Percentiles rank a stretch among this genome's conserved stretches.
phyloP scores from a whole-genome alignment of 1,284 basidiomycete species.

The Irpex sp. region DNA sequence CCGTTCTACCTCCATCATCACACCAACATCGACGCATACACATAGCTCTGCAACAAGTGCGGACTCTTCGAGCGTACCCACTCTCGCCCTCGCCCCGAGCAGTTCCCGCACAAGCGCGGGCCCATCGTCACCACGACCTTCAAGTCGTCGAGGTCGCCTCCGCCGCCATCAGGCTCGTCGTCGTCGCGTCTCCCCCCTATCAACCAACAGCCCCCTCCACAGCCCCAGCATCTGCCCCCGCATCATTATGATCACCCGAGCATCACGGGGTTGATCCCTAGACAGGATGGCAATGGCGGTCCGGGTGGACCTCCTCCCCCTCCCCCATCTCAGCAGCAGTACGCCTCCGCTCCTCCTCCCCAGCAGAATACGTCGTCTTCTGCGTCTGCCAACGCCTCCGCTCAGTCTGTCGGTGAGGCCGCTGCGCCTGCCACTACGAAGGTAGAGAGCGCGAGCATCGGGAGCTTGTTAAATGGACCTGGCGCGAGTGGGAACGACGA shows the following conservation, averaged over 20 bases:
- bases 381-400: not conserved
- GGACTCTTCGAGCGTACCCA: constrained; percentile 80
- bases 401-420: not conserved
- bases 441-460: constrained; percentile 18
- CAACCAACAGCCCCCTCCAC: constrained; percentile 30
- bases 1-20: not conserved
- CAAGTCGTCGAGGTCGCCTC: constrained; percentile 25
- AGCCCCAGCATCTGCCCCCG: constrained; percentile 31
- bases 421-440: not conserved
- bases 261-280: constrained; percentile 37
- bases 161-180: constrained; percentile 23
- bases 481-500: not conserved
- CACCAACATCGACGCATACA: not conserved
- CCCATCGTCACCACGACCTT: constrained; percentile 44
- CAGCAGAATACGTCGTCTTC: constrained; percentile 3
- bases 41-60: constrained; percentile 81
- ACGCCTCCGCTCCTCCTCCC: constrained; percentile 10
- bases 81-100: constrained; percentile 70
- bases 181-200: constrained; percentile 23
- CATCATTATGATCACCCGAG: constrained; percentile 45
- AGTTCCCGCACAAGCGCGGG: constrained; percentile 75
- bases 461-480: constrained; percentile 21
- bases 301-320: not conserved
- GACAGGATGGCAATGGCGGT: constrained; percentile 10
- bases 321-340: constrained; percentile 1